Conservation (phyloP, 495 filamentous ascomycete genomes). For the Penicillium antarcticum region DNA sequence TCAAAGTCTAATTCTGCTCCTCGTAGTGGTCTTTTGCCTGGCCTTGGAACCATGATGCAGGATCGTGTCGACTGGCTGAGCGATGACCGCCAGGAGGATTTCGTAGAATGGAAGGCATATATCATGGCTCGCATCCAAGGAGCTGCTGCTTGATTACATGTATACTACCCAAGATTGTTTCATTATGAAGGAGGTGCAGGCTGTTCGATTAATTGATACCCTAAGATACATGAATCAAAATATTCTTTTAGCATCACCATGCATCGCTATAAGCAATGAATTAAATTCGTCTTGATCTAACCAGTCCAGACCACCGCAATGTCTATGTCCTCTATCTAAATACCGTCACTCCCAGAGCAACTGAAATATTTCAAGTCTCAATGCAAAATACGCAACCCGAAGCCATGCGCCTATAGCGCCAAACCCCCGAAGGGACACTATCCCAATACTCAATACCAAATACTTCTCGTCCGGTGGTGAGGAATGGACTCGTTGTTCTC, state of each 20-base stretch:
- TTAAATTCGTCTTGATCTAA: too few relatives aligned
- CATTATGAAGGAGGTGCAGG: background rate
- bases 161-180: background rate
- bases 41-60: slow-evolving; percentile 80
- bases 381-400: background rate
- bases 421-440: background rate
- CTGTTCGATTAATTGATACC: slow-evolving; percentile 22
- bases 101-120: slow-evolving; percentile 66
- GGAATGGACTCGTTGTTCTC: slow-evolving; percentile 61
- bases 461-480: slow-evolving; percentile 91
- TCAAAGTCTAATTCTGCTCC: slow-evolving; percentile 4
- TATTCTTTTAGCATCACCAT: too few relatives aligned
- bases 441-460: slow-evolving; percentile 94
- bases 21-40: slow-evolving; percentile 46
- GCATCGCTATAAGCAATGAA: too few relatives aligned
- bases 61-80: slow-evolving; percentile 77
- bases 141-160: slow-evolving; percentile 12
- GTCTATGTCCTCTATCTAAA: background rate
- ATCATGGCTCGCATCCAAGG: slow-evolving; percentile 49
- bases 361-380: background rate
- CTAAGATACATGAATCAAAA: slow-evolving; percentile 8
- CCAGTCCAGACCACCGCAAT: background rate
- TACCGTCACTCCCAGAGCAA: slow-evolving; percentile 9
- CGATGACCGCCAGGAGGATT: slow-evolving; percentile 64
- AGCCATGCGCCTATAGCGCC: slow-evolving; percentile 3